A percentile compares a stretch with the other conserved stretches of the same genome.
Evolutionary conservation across 805 yeast genomes (phyloP).

Genomic region (Candida manassasensis): DNA sequence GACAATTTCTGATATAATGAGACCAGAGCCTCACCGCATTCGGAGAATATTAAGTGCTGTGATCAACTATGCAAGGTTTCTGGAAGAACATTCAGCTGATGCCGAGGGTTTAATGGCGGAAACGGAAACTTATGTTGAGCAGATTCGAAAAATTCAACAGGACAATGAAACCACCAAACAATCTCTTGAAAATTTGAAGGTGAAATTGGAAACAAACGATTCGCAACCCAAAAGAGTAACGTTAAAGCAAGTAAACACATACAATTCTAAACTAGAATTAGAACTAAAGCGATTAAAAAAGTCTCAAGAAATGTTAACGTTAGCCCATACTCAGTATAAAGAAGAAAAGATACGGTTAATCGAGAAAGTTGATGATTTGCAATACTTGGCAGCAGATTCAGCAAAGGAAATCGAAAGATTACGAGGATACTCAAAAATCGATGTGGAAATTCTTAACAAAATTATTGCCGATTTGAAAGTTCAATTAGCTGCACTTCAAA

Average conservation of each 20-base stretch:
- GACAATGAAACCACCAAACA: slow-evolving; percentile 37
- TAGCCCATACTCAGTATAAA: slow-evolving; percentile 62
- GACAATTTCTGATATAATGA: slow-evolving; percentile 63
- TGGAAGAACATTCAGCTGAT: slow-evolving; percentile 71
- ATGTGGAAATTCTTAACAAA: slow-evolving; percentile 50
- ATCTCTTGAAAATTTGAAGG: slow-evolving; percentile 26
- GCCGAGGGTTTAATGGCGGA: slow-evolving; percentile 56
- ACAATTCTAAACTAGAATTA: slow-evolving; percentile 53
- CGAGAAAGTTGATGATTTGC: slow-evolving; percentile 56
- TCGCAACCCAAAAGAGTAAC: slow-evolving; percentile 23
- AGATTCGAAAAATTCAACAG: slow-evolving; percentile 32
- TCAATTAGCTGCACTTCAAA: slow-evolving; percentile 36
- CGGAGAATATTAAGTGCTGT: slow-evolving; percentile 73
- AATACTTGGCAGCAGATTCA: slow-evolving; percentile 51
- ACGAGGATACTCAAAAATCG: slow-evolving; percentile 54
- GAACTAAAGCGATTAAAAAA: slow-evolving; percentile 58
- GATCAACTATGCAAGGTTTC: slow-evolving; percentile 77
- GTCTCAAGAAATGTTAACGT: slow-evolving; percentile 56
- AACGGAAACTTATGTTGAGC: slow-evolving; percentile 28
- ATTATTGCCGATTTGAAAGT: slow-evolving; percentile 49
- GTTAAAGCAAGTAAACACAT: slow-evolving; percentile 36
- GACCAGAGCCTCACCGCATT: slow-evolving; percentile 69
- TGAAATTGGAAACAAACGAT: slow-evolving; percentile 27
- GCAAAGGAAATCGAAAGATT: slow-evolving; percentile 57
- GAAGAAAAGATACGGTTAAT: slow-evolving; percentile 55